These are phyloP conservation scores for Artomyces pyxidatus DNA, from an alignment of 768 basidiomycete species.

Conservation along the genomic window DNA sequence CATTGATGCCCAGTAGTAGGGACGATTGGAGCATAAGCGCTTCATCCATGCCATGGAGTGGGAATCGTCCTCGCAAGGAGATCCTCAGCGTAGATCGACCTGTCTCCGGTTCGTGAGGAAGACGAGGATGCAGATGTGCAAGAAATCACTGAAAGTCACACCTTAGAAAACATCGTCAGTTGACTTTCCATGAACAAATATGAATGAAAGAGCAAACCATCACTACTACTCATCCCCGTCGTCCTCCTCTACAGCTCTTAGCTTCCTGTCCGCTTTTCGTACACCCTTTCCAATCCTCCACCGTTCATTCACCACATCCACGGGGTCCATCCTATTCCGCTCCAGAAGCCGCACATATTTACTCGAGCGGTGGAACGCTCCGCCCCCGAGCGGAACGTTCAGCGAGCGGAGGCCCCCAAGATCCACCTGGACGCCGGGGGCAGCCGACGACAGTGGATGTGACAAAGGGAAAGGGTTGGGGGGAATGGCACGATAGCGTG, in stretches of 20 bases:
- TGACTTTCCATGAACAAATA: not conserved
- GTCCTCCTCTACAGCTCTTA: not conserved
- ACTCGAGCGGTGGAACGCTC: conserved; percentile 47
- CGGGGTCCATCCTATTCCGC: conserved; percentile 60
- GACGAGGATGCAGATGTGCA: no score
- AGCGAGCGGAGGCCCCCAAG: conserved; percentile 21
- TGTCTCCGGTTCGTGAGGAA: no score
- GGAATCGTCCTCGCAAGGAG: no score
- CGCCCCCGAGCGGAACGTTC: conserved; percentile 66
- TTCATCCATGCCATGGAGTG: no score
- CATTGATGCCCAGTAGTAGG: no score
- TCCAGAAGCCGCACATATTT: conserved; percentile 63
- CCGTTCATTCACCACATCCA: conserved; percentile 68
- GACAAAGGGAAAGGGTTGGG: conserved; percentile 30
- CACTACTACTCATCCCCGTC: not conserved
- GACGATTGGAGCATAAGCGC: no score
- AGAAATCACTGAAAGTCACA: no score
- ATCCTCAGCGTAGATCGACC: no score
- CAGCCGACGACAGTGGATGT: conserved; percentile 17
- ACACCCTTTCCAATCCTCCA: conserved; percentile 67
- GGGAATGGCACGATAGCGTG: conserved; percentile 39
- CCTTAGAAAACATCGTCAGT: no score
- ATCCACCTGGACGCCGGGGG: conserved; percentile 1
- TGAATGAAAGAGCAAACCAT: not conserved
- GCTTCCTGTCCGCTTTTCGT: conserved; percentile 25